phyloP scores from a whole-genome alignment of 345 rosid genomes.

The Iberis pinnata region DNA sequence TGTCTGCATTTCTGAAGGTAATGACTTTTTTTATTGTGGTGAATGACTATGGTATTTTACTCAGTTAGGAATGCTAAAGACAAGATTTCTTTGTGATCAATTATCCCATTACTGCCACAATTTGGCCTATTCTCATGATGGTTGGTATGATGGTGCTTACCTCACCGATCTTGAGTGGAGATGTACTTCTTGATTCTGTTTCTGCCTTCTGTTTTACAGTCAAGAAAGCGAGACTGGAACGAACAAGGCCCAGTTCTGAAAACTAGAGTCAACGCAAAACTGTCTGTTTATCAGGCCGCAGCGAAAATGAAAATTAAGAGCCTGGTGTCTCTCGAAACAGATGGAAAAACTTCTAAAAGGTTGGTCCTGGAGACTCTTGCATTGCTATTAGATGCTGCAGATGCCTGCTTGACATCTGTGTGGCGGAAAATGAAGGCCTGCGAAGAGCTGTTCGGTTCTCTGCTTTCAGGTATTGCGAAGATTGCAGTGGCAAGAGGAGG shows the following conservation, averaged over 20 bases:
- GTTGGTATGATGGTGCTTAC: conserved; percentile 4
- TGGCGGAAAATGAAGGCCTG: conserved; percentile 92
- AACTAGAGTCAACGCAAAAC: conserved; percentile 70
- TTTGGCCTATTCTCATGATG: conserved; percentile 7
- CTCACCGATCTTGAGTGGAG: conserved; percentile 7
- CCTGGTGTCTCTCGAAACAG: conserved; percentile 66
- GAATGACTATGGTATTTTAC: background rate
- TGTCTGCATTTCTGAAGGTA: conserved; percentile 93
- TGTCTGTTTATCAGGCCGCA: conserved; percentile 79
- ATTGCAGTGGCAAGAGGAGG: conserved; percentile 88
- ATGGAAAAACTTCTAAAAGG: conserved; percentile 80
- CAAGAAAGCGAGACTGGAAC: conserved; percentile 89
- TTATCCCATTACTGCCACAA: background rate
- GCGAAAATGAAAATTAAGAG: conserved; percentile 70
- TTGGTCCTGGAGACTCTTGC: conserved; percentile 87
- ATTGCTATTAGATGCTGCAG: conserved; percentile 80
- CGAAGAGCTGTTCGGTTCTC: conserved; percentile 75
- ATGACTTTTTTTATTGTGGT: conserved; percentile 8
- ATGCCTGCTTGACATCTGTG: conserved; percentile 77
- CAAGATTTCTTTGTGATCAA: background rate
- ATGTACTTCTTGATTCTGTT: conserved; percentile 18
- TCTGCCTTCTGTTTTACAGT: conserved; percentile 43
- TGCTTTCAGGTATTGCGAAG: conserved; percentile 77
- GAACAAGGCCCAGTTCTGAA: conserved; percentile 79
- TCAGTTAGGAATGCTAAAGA: conserved; percentile 6